These are phyloP conservation scores for Cladosporium oxysporum DNA, from an alignment of 2,329 filamentous ascomycete species.

Conservation along the genomic window DNA sequence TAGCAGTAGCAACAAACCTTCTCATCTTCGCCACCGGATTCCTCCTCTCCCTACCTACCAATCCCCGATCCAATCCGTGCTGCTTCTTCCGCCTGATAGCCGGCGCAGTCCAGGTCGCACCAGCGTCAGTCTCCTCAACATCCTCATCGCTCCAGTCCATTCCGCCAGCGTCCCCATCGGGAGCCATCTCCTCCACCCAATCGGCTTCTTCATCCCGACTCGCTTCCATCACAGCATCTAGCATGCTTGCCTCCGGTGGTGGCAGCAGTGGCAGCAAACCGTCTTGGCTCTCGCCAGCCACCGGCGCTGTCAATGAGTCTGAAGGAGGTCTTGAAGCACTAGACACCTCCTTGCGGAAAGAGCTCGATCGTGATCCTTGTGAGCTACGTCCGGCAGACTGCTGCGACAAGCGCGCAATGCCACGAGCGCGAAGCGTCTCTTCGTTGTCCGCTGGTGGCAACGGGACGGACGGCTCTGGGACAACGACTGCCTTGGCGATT, in stretches of 20 bases:
- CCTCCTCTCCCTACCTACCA: conserved; percentile 18
- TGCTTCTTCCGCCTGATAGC: conserved; percentile 11
- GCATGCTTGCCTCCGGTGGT: conserved; percentile 26
- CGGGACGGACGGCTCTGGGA: neutral
- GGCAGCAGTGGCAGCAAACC: conserved; percentile 24
- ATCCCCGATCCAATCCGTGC: conserved; percentile 15
- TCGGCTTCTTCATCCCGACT: conserved; percentile 7
- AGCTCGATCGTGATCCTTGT: neutral
- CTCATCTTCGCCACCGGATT: conserved; percentile 26
- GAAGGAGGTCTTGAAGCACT: neutral
- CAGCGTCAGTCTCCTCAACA: conserved; percentile 29
- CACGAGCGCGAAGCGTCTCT: conserved; percentile 32
- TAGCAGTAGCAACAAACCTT: conserved; percentile 27
- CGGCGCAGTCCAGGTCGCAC: conserved; percentile 27
- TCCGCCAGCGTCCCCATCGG: conserved; percentile 7
- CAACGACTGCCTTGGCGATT: neutral
- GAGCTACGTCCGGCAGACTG: conserved; percentile 18
- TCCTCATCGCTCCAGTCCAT: conserved; percentile 28
- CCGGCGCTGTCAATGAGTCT: neutral
- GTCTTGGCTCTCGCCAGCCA: neutral
- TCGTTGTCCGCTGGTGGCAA: conserved; percentile 30
- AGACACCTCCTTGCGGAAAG: neutral
- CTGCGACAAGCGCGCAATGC: conserved; percentile 32
- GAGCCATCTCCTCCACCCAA: conserved; percentile 4
- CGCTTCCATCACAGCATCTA: conserved; percentile 24